Percentiles rank a stretch among this genome's conserved stretches.
Conservation (phyloP, 192 early-diverging fungal species). For the Linnemannia zychae region DNA sequence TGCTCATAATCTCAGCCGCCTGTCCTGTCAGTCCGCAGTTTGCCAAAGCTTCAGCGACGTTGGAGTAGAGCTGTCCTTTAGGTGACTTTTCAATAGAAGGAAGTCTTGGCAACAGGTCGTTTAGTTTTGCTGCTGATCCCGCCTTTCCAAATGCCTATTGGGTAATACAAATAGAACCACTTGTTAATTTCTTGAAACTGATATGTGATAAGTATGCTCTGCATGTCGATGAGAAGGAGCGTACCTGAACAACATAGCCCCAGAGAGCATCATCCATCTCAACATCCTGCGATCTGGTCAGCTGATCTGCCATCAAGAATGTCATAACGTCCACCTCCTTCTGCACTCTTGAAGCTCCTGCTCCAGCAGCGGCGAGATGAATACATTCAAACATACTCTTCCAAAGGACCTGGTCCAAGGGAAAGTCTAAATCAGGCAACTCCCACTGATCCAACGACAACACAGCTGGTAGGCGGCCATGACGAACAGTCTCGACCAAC, state of each 20-base stretch:
- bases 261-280: constrained; percentile 43
- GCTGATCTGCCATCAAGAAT: constrained; percentile 47
- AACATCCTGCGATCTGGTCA: constrained; percentile 16
- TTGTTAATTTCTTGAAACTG: not conserved
- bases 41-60: constrained; percentile 27
- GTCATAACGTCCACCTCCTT: constrained; percentile 23
- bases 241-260: constrained; percentile 40
- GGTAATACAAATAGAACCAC: not conserved
- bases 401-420: constrained; percentile 34
- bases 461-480: constrained; percentile 46
- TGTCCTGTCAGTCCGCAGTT: constrained; percentile 26
- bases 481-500: constrained; percentile 47
- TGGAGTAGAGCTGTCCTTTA: constrained; percentile 6
- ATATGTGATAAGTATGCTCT: not conserved
- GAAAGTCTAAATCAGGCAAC: constrained; percentile 33
- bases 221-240: not conserved
- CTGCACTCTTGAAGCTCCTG: not conserved
- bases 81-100: not conserved
- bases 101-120: constrained; percentile 17
- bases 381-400: constrained; percentile 47
- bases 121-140: constrained; percentile 13
- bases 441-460: constrained; percentile 53
- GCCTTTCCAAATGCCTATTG: constrained; percentile 38
- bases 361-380: constrained; percentile 4
- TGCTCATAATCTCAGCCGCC: constrained; percentile 23